Base-by-base conservation (phyloP, 2,329 filamentous ascomycete species). In the Didymella pinodella region DNA sequence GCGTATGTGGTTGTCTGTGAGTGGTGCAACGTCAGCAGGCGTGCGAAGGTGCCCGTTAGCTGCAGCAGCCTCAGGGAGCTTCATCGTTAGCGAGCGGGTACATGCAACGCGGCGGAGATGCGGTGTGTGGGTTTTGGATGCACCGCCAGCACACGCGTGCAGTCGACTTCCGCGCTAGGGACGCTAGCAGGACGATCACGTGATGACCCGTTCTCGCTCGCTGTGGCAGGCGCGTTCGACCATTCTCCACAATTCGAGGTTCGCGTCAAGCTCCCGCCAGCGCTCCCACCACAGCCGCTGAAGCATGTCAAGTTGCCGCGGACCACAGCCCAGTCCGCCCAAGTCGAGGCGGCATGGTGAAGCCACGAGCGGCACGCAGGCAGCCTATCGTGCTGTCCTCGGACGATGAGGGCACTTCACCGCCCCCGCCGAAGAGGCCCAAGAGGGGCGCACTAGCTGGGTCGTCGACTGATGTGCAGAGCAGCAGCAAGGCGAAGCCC, bases 301-400 rank as follows among this genome's bases (percentile, higher is more conserved):
- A 64, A 75, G 66, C 61, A 77, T 77, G 75, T 66, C 59, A 66
- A 55, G 62, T 65, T 66, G 66, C 61, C 59, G 59, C 57, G 49
- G 57, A 48, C 20, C 36, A 40, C 47, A 22, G 43, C 32, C 48
- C 47, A 63, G 61, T 43, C 69, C 61, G 65, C 68, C 57, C 48
- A 61, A 62, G 26, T 67, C 48, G 66, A 67, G 65, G 70, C 72
- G 74, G 71, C 68, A 79, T 79, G 77, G 75, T 64, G 57, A 75
- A 73, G 71, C 73, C 72, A 70, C 74, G 75, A 57, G 73, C 74
- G 48, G 63, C 74, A 49, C 72, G 71, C 51, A 75, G 74, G 66
- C 70, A 75, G 69, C 73, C 74, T 53, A 60, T 75, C 34, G 74
- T 78, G 59, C 64, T 75, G 29, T 76, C 75, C 11, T 76, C 73